Base-by-base conservation (phyloP, 257 asterid genomes). In the Haberlea rhodopensis region DNA sequence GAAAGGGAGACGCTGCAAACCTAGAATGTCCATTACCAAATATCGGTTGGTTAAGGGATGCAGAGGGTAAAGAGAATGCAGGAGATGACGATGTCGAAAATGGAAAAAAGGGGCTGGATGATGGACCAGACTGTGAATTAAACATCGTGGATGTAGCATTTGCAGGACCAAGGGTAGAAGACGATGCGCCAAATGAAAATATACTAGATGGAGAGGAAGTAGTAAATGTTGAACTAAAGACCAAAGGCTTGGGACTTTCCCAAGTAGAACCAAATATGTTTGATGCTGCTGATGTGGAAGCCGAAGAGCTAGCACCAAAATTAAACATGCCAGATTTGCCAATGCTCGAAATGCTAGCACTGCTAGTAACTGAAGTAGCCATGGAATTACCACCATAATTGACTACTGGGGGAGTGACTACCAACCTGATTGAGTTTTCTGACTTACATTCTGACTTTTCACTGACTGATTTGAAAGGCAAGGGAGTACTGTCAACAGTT, bases 361-460 rank as follows among this genome's bases (percentile, higher is more conserved):
- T 40, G 18, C 4, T 40, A 40, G 48, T 40, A 11, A 40, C 48
- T 13, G 48, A 20, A 3, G 5, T 54, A 9, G 22, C 22, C 18
- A 53, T 3, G 15, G 43, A 4, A 68, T 57, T 5, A 31, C 10
- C 56, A 53, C n/a, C 26, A 40, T 26, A 23, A 53, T 1, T 40
- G 48, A 40, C 21, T 5, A 60, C 16, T 53, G 57, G 37, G 51
- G 63, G 18, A 64, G 62, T 25, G 67, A n/a, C 48, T 40, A 63
- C 75, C 65, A 61, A 83, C 89, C 84, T 83, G 80, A 70, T 76
- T 67, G 76, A 58, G 69, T 31, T 78, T 25, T 72, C 74, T 16
- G 61, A 66, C 43, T 66, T 76, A 19, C 72, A 21, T 63, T 71
- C 81, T 29, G 62, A 68, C 34, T 26, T 76, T 60, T 56, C 37